Evolutionary conservation across 2,329 filamentous ascomycete species (phyloP).

Genomic region (Colletotrichum brevisporum): DNA sequence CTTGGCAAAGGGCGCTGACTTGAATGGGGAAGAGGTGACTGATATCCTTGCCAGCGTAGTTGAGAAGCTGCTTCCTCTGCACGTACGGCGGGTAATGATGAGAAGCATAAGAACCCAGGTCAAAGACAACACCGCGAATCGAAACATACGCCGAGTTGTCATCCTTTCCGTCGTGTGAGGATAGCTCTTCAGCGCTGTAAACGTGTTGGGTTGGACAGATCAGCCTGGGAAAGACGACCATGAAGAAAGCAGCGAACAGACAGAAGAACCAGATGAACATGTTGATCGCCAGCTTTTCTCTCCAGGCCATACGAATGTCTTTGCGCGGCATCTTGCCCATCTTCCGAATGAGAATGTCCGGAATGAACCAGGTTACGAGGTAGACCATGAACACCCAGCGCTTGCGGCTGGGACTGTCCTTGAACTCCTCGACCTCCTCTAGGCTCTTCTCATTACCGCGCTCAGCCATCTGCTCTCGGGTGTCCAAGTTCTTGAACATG

Average conservation of each 20-base stretch:
- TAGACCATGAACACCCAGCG: slow-evolving; percentile 92
- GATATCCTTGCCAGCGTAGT: slow-evolving; percentile 91
- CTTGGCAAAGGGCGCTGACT: slow-evolving; percentile 91
- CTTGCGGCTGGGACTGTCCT: slow-evolving; percentile 84
- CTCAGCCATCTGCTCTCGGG: slow-evolving; percentile 93
- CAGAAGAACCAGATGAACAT: slow-evolving; percentile 95
- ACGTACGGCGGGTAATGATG: slow-evolving; percentile 81
- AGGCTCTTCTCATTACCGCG: slow-evolving; percentile 93
- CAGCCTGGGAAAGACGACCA: slow-evolving; percentile 86
- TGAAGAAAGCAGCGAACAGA: slow-evolving; percentile 85
- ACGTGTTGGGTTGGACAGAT: slow-evolving; percentile 95
- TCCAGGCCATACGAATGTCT: slow-evolving; percentile 93
- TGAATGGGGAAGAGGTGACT: slow-evolving; percentile 93
- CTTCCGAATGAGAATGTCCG: slow-evolving; percentile 83
- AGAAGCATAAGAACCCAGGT: slow-evolving; percentile 80
- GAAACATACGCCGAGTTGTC: slow-evolving; percentile 77
- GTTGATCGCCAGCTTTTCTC: slow-evolving; percentile 98
- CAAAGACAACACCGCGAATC: slow-evolving; percentile 91
- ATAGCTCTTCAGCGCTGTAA: slow-evolving; percentile 83
- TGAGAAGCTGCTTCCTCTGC: slow-evolving; percentile 73
- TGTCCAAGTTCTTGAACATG: slow-evolving; percentile 98
- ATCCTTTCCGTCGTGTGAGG: slow-evolving; percentile 79
- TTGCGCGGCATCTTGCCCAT: slow-evolving; percentile 91
- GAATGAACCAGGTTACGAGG: slow-evolving; percentile 86
- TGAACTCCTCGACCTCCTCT: slow-evolving; percentile 89